Conservation (phyloP, 805 yeast species). For the Schwanniomyces polymorphus region DNA sequence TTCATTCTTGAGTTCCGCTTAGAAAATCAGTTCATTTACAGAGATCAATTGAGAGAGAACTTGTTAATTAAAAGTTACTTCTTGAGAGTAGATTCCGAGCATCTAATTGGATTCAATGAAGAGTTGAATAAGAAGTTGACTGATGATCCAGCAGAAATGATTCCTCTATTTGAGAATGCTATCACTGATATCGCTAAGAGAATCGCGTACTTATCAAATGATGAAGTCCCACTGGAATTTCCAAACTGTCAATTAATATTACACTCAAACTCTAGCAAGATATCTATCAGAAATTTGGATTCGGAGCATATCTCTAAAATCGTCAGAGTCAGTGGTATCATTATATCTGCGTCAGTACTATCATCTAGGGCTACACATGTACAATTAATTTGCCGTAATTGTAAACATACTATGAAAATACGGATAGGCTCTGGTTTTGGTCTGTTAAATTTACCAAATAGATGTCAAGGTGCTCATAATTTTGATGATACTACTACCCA, state of each 20-base stretch:
- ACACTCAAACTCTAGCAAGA: conserved; percentile 66
- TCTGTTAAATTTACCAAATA: conserved; percentile 62
- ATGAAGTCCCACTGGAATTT: conserved; percentile 52
- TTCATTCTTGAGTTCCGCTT: conserved; percentile 86
- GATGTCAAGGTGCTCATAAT: conserved; percentile 53
- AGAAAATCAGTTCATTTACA: conserved; percentile 77
- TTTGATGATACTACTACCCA: conserved; percentile 51
- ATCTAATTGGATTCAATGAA: conserved; percentile 84
- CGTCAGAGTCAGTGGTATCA: conserved; percentile 88
- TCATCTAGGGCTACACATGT: conserved; percentile 83
- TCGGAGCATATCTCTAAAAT: conserved; percentile 87
- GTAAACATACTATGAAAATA: conserved; percentile 76
- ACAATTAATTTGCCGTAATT: conserved; percentile 82
- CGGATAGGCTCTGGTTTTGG: conserved; percentile 70
- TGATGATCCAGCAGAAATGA: conserved; percentile 86
- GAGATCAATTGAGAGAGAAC: conserved; percentile 90
- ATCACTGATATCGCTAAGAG: conserved; percentile 84
- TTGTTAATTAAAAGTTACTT: conserved; percentile 72
- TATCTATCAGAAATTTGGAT: conserved; percentile 78
- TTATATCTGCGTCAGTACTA: conserved; percentile 87
- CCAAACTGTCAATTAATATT: conserved; percentile 85
- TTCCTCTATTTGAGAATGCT: conserved; percentile 82
- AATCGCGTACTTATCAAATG: conserved; percentile 54
- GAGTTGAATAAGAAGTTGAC: conserved; percentile 79
- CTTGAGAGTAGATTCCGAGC: conserved; percentile 76